phyloP scores from a whole-genome alignment of 495 filamentous ascomycete genomes.

The Thermothielavioides terrestris region DNA sequence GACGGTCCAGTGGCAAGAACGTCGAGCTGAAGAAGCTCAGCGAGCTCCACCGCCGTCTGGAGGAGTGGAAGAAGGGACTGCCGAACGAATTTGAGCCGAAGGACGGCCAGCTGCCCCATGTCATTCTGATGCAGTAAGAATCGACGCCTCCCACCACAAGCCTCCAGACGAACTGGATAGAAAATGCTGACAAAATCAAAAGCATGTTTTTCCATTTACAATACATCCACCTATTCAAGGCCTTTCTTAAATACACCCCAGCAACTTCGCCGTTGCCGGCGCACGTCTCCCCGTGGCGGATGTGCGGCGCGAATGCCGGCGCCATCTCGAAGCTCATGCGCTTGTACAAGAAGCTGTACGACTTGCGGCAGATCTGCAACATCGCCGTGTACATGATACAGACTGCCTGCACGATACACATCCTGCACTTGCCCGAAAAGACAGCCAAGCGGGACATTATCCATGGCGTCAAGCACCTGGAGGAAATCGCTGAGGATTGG shows the following conservation, averaged over 20 bases:
- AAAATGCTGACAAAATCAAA: not conserved
- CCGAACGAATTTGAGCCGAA: constrained; percentile 82
- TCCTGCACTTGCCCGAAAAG: constrained; percentile 87
- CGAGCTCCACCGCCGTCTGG: constrained; percentile 81
- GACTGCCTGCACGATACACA: constrained; percentile 85
- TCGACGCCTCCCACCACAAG: too few species aligned
- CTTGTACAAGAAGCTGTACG: constrained; percentile 85
- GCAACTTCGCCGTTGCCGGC: constrained; percentile 71
- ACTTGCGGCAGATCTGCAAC: constrained; percentile 87
- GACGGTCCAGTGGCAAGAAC: constrained; percentile 48
- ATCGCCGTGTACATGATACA: constrained; percentile 93
- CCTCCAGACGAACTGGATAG: not conserved
- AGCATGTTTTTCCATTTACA: constrained; percentile 98
- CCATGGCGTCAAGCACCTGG: constrained; percentile 83
- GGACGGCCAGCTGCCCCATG: constrained; percentile 79
- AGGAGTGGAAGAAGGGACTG: constrained; percentile 81
- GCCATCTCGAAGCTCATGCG: constrained; percentile 86
- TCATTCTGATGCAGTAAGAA: constrained; percentile 90
- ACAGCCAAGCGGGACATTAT: constrained; percentile 80
- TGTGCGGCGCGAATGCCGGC: constrained; percentile 81
- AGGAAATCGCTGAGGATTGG: constrained; percentile 96
- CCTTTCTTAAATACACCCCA: constrained; percentile 85
- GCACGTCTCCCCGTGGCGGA: constrained; percentile 82
- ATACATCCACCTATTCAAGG: constrained; percentile 93
- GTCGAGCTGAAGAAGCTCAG: constrained; percentile 88